Evolutionary conservation across 2,329 filamentous ascomycete species (phyloP).

Genomic region (Amylocarpus encephaloides): DNA sequence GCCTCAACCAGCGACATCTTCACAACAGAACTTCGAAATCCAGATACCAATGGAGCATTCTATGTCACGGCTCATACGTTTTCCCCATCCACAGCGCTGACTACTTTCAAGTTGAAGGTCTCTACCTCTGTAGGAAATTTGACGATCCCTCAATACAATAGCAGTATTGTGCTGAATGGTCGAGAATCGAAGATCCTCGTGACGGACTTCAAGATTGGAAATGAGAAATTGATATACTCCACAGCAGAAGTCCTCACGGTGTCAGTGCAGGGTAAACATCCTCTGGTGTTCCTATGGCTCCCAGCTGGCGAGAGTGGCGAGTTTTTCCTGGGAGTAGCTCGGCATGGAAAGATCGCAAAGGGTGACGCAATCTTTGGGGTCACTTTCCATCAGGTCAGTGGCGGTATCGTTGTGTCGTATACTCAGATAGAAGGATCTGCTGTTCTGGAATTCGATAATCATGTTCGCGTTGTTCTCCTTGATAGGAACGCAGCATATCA

Average conservation of each 20-base stretch:
- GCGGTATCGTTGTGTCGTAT: conserved; percentile 40
- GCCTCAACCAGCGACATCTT: conserved; percentile 46
- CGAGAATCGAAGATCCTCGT: conserved; percentile 57
- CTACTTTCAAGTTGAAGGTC: conserved; percentile 48
- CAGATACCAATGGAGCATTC: conserved; percentile 49
- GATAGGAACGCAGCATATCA: conserved; percentile 48
- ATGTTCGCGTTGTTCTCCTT: conserved; percentile 44
- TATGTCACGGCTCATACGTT: conserved; percentile 52
- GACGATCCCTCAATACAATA: conserved; percentile 45
- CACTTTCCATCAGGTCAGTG: conserved; percentile 36
- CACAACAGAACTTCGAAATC: conserved; percentile 52
- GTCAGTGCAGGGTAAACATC: conserved; percentile 40
- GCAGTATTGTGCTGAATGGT: conserved; percentile 47
- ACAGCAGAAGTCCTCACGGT: conserved; percentile 50
- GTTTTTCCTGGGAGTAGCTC: conserved; percentile 46
- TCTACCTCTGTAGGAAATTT: conserved; percentile 49
- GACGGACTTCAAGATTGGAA: conserved; percentile 51
- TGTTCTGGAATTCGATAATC: conserved; percentile 41
- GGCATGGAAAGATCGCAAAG: conserved; percentile 43
- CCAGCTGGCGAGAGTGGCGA: conserved; percentile 49
- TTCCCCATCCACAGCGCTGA: conserved; percentile 44
- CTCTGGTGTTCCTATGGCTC: conserved; percentile 47
- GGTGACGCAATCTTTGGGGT: conserved; percentile 38
- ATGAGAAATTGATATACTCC: conserved; percentile 46
- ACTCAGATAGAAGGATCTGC: conserved; percentile 44